A percentile compares a stretch with the other conserved stretches of the same genome.
phyloP scores from a whole-genome alignment of 345 rosid genomes.

The Eucalyptus fibrosa region DNA sequence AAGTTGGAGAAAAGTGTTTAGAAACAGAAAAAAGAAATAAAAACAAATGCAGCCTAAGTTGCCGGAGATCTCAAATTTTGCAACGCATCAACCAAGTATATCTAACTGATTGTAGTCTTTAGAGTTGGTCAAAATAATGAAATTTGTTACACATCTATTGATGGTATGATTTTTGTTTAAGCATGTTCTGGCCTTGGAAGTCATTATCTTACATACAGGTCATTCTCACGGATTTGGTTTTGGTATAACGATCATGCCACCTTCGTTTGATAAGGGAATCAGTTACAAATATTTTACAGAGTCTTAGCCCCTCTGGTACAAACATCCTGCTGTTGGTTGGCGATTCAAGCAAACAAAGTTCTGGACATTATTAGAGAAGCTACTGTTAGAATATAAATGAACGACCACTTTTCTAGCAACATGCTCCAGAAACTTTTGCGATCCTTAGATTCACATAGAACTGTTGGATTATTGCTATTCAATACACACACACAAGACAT shows the following conservation, averaged over 20 bases:
- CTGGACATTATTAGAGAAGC: neutral
- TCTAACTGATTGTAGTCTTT: neutral
- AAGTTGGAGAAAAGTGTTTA: too few species aligned
- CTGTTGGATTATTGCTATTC: neutral
- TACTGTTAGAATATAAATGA: neutral
- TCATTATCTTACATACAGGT: neutral
- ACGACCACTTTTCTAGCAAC: neutral
- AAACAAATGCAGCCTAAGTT: neutral
- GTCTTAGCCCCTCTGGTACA: neutral
- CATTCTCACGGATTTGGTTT: neutral
- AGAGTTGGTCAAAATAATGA: neutral
- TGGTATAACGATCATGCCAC: neutral
- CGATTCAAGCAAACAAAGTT: neutral
- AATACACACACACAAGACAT: neutral
- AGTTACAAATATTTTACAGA: neutral
- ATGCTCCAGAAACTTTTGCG: neutral
- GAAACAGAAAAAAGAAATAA: too few species aligned
- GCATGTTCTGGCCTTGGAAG: neutral
- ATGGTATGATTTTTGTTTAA: neutral
- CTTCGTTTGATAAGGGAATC: neutral
- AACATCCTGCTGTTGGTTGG: neutral
- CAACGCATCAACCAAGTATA: neutral
- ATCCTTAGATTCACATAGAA: neutral
- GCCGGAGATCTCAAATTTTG: neutral
- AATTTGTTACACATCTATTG: too few species aligned